Evolutionary conservation across 345 rosid species (phyloP).

Genomic region (Citrus cavaleriei): DNA sequence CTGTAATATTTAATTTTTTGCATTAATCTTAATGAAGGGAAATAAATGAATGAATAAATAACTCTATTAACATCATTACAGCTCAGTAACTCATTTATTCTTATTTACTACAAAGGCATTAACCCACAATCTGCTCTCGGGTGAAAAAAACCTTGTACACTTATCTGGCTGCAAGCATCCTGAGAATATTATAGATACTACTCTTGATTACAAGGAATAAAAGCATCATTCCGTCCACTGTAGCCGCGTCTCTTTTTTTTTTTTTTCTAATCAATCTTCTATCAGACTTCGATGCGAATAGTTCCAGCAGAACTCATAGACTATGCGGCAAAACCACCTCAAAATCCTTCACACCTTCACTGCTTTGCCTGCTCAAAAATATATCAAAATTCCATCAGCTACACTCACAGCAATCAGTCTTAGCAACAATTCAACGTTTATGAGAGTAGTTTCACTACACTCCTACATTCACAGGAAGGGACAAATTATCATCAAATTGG

Average conservation of each 20-base stretch:
- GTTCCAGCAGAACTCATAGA: not conserved
- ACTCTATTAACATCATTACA: not conserved
- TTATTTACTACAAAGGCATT: not conserved
- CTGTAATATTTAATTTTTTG: not conserved
- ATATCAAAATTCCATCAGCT: not conserved
- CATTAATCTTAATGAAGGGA: not conserved
- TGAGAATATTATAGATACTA: not conserved
- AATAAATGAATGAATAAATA: not conserved
- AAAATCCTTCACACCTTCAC: slow-evolving; percentile 5
- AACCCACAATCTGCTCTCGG: not conserved
- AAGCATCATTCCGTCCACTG: slow-evolving; percentile 1
- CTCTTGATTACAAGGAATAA: not conserved
- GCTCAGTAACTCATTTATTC: not conserved
- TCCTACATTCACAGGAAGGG: not conserved
- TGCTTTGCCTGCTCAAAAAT: slow-evolving; percentile 34
- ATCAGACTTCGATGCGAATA: not conserved
- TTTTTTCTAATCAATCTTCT: not conserved
- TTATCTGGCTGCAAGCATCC: not conserved
- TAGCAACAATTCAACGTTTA: not conserved
- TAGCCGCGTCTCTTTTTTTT: not conserved
- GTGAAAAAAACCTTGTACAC: not conserved
- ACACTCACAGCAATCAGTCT: not conserved
- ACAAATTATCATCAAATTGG: not conserved
- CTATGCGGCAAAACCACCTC: not conserved
- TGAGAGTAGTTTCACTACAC: not conserved